phyloP scores from a whole-genome alignment of 2,329 filamentous ascomycete species.

The Aspergillus sergii region DNA sequence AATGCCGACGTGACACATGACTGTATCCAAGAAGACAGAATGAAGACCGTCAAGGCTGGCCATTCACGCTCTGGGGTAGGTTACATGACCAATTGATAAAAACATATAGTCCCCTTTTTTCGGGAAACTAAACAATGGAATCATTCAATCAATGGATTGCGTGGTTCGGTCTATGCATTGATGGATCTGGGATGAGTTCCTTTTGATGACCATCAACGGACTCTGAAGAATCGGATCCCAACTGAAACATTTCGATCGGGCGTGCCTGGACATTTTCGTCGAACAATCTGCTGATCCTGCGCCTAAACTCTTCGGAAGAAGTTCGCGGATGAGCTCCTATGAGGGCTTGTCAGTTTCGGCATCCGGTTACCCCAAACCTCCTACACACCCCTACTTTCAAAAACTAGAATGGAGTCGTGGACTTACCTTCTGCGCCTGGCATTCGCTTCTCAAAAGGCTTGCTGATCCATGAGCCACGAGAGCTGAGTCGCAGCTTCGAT shows the following conservation, averaged over 20 bases:
- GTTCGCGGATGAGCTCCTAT: slow-evolving; percentile 25
- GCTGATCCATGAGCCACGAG: slow-evolving; percentile 24
- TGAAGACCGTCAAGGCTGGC: neutral
- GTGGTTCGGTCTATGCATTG: neutral
- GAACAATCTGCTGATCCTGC: slow-evolving; percentile 35
- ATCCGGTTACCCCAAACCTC: neutral
- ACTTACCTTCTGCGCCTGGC: slow-evolving; percentile 17
- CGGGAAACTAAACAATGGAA: neutral
- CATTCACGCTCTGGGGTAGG: neutral
- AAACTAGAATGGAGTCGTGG: neutral
- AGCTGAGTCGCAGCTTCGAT: slow-evolving; percentile 18
- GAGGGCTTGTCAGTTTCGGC: neutral
- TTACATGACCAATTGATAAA: neutral
- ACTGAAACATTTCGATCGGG: slow-evolving; percentile 28
- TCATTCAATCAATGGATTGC: neutral
- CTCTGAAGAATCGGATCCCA: slow-evolving; percentile 20
- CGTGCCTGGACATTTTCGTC: slow-evolving; percentile 32
- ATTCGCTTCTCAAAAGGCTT: slow-evolving; percentile 20
- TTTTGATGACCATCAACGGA: slow-evolving; percentile 7
- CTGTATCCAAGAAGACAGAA: neutral
- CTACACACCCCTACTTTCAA: neutral
- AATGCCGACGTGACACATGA: neutral
- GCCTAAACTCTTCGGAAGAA: slow-evolving; percentile 37
- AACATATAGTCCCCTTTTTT: neutral
- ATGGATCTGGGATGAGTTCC: neutral